phyloP scores from a whole-genome alignment of 805 yeast genomes.

The Hanseniaspora guilliermondii region DNA sequence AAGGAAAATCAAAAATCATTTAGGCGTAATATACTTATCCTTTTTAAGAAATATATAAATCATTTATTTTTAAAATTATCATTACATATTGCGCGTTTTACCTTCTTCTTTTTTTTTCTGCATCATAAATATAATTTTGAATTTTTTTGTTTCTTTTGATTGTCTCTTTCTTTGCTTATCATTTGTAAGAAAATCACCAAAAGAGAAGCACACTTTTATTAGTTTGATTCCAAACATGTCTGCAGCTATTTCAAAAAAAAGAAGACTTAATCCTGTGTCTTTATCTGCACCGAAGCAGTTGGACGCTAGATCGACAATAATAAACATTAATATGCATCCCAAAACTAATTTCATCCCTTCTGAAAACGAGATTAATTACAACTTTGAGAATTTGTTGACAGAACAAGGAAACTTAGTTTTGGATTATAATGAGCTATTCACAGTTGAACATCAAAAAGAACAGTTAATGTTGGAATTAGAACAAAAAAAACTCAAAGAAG shows the following conservation, averaged over 20 bases:
- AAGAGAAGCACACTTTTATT: neutral
- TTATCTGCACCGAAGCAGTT: neutral
- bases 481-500: neutral
- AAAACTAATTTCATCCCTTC: neutral
- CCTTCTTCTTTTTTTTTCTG: constrained; percentile 28
- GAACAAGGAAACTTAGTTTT: constrained; percentile 30
- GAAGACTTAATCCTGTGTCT: neutral
- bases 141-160: too few species aligned
- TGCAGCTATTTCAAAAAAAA: neutral
- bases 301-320: neutral
- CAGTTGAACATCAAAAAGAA: constrained; percentile 7
- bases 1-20: too few species aligned
- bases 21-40: too few species aligned
- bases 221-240: neutral
- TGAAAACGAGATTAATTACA: constrained; percentile 3
- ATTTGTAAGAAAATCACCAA: neutral
- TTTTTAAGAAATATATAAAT: too few species aligned
- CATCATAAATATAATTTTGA: too few species aligned
- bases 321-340: neutral
- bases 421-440: constrained; percentile 51
- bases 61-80: neutral
- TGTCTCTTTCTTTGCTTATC: neutral
- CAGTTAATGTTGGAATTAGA: constrained; percentile 3
- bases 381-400: constrained; percentile 4
- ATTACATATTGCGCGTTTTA: too few species aligned